These are phyloP conservation scores for Stagonosporopsis chrysanthemi DNA, from an alignment of 2,329 filamentous ascomycete genomes.

Conservation along the genomic window DNA sequence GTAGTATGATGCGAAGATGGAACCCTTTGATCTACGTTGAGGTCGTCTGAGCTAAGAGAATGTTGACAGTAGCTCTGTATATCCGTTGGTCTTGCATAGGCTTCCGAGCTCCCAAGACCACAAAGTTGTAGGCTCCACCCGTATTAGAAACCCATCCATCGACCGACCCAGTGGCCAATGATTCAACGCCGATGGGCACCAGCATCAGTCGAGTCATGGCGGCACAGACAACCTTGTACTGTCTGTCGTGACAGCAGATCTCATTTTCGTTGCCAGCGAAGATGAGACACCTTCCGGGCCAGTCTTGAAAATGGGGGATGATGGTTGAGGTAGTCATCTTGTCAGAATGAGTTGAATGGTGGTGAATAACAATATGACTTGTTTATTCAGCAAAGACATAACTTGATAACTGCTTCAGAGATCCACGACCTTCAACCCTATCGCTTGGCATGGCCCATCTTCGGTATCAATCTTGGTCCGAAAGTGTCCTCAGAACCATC, in stretches of 20 bases:
- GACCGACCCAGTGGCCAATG: background rate
- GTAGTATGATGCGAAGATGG: too few species aligned
- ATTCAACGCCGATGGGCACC: background rate
- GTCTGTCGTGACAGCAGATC: slow-evolving; percentile 10
- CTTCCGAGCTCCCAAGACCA: slow-evolving; percentile 1
- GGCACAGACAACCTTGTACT: slow-evolving; percentile 13
- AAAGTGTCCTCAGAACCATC: background rate
- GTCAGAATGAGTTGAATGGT: background rate
- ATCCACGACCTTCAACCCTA: too few species aligned
- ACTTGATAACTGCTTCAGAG: too few species aligned
- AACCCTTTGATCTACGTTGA: too few species aligned
- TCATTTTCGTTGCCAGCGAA: slow-evolving; percentile 17
- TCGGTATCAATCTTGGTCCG: background rate
- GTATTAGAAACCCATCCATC: background rate
- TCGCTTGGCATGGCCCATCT: too few species aligned
- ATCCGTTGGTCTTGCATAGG: background rate
- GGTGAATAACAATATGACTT: background rate
- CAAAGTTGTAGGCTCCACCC: background rate
- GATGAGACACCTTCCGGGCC: slow-evolving; percentile 21
- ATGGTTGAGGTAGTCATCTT: background rate
- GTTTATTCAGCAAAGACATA: too few species aligned
- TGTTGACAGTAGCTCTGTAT: too few species aligned
- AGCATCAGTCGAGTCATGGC: slow-evolving; percentile 7
- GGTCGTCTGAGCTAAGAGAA: too few species aligned
- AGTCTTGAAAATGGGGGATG: slow-evolving; percentile 7